Conservation (phyloP, 2,329 filamentous ascomycete genomes). For the Ceratocystiopsis minuta region DNA sequence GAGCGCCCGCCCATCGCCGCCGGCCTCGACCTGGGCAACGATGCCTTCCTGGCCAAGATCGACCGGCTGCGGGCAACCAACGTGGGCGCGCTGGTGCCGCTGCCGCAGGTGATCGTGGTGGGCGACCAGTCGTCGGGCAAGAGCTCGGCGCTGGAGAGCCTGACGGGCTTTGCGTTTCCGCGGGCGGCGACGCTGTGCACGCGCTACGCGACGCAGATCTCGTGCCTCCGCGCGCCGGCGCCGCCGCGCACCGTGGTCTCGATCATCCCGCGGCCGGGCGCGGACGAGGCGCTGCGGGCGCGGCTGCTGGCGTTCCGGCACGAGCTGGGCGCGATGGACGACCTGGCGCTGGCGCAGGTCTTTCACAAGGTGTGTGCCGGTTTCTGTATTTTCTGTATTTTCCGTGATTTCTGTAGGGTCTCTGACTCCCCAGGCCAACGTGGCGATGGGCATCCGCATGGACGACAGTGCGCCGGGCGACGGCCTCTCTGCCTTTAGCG, state of each 20-base stretch:
- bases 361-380: slow-evolving; percentile 21
- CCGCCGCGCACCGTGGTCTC: slow-evolving; percentile 12
- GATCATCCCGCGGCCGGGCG: slow-evolving; percentile 12
- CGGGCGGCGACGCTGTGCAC: slow-evolving; percentile 11
- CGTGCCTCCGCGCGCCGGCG: slow-evolving; percentile 13
- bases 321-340: slow-evolving; percentile 11
- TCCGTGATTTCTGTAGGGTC: too few species aligned
- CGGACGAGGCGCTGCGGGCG: slow-evolving; percentile 6
- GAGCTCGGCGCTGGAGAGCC: slow-evolving; percentile 50
- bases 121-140: slow-evolving; percentile 61
- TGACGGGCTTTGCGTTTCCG: slow-evolving; percentile 15
- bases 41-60: slow-evolving; percentile 11
- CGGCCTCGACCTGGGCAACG: slow-evolving; percentile 9
- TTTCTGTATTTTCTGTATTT: too few species aligned
- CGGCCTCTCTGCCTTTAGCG: slow-evolving; percentile 19
- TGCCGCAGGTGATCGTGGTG: slow-evolving; percentile 35
- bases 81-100: slow-evolving; percentile 11
- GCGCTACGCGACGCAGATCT: slow-evolving; percentile 13
- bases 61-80: slow-evolving; percentile 13
- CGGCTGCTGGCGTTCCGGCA: slow-evolving; percentile 13
- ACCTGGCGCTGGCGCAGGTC: slow-evolving; percentile 18
- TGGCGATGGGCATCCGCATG: slow-evolving; percentile 24
- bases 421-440: slow-evolving; percentile 25
- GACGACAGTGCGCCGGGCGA: not conserved
- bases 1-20: not conserved